These are phyloP conservation scores for Ceratocystis huliohia DNA, from an alignment of 2,329 filamentous ascomycete species.

Conservation along the genomic window DNA sequence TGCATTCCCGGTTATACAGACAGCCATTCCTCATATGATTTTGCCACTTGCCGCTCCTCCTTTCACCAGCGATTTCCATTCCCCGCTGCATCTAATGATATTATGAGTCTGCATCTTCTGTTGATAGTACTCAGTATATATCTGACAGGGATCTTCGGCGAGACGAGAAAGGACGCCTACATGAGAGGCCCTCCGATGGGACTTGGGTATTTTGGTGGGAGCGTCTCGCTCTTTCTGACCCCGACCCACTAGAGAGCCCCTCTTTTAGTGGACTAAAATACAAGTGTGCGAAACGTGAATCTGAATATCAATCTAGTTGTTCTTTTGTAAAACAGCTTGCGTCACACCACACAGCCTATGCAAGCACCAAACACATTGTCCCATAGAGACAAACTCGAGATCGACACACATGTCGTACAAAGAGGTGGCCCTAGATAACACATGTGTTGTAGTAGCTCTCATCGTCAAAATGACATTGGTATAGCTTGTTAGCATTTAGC, in stretches of 20 bases:
- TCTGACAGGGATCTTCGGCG: background rate
- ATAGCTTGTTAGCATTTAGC: too few relatives aligned
- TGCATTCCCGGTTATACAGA: background rate
- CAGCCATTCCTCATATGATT: background rate
- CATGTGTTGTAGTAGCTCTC: background rate
- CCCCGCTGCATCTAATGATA: background rate
- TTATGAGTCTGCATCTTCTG: background rate
- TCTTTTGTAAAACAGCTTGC: slow-evolving; percentile 7
- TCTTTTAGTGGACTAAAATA: background rate
- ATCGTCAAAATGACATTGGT: too few relatives aligned
- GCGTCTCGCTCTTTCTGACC: background rate
- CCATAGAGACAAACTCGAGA: background rate
- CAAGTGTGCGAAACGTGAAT: background rate
- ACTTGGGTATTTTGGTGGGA: background rate
- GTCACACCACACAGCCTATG: background rate
- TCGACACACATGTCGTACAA: background rate
- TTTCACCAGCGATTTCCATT: background rate
- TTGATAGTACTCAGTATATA: too few relatives aligned
- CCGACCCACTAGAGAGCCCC: background rate
- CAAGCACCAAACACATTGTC: background rate
- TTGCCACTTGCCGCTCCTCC: background rate
- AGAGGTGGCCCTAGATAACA: background rate
- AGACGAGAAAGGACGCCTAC: background rate
- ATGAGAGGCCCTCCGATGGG: background rate
- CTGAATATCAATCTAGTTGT: background rate